Evolutionary conservation across 176 grass and related monocot genomes (phyloP), one percentile per base, ranked within the genome.

Genomic region (Oropetium thomaeum): DNA sequence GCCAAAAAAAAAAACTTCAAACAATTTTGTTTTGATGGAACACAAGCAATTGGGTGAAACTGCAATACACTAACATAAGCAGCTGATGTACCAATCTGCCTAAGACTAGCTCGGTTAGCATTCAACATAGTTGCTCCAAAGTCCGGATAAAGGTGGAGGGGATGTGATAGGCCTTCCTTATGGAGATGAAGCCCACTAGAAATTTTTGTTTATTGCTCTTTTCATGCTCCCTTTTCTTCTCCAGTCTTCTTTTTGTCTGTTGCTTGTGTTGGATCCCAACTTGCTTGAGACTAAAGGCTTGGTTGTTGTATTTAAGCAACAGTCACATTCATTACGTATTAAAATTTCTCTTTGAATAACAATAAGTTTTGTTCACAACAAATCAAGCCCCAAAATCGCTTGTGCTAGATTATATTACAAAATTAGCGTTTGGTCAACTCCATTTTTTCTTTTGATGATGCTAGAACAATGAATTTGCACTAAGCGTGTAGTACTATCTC

Each of bases 341-440:
- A 47, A 16, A n/a, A 70, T 77, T 54, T 52, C 15, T 10, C 51
- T 51, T 72, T 48, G 12, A 71, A 47, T 30, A 62, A 68, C 23
- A 26, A 42, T 2, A 57, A 60, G 31, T 10, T 78, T 61, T 82
- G 49, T 10, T 58, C 67, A 62, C 43, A 63, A 75, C 16, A 69
- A 14, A 9, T 34, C 40, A 37, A 58, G 33, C 16, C 19, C 73
- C 7, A 29, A n/a, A n/a, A 26, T 14, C 14, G 31, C 32, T 42
- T 60, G 15, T 26, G 10, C 14, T 43, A 30, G 11, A 33, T 16
- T 58, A 70, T 8, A 65, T 16, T 73, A 48, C 3, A 65, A 51
- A 59, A 14, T 8, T 27, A 71, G 76, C n/a, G 54, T 54, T 47
- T 47, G 38, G n/a, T 15, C 25, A 85, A 37, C 23, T 57, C 53